Percentiles rank a stretch among this genome's conserved stretches.
Evolutionary conservation across 768 basidiomycete genomes (phyloP).

Genomic region (Naganishia randhawae): DNA sequence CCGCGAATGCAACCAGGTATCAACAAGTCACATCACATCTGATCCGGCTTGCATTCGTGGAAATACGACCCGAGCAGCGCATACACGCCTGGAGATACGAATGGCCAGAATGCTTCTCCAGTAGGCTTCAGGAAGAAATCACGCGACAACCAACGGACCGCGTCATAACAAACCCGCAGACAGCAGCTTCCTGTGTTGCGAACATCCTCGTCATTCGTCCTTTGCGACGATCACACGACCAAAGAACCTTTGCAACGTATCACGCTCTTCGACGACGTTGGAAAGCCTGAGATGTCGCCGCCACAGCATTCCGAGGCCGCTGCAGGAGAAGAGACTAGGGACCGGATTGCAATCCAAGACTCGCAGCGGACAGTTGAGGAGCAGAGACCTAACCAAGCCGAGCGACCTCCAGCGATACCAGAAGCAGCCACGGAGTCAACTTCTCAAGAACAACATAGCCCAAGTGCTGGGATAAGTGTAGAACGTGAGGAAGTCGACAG

Average conservation of each 20-base stretch:
- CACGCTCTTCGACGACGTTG: neutral
- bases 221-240: conserved; percentile 1
- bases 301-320: neutral
- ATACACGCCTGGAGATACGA: neutral
- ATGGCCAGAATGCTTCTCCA: neutral
- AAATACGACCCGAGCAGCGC: neutral
- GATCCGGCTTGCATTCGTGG: neutral
- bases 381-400: neutral
- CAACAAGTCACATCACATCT: neutral
- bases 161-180: neutral
- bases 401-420: neutral
- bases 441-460: neutral
- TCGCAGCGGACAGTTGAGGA: neutral
- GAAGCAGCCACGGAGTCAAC: neutral
- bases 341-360: neutral
- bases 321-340: neutral
- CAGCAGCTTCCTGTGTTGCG: neutral
- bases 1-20: neutral
- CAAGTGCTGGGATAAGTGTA: neutral
- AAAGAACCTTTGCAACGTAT: neutral
- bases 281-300: neutral
- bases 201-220: neutral
- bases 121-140: neutral
- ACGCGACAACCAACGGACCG: neutral
- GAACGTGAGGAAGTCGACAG: neutral